Conservation (phyloP, 768 basidiomycete genomes). For the Psilocybe cubensis region DNA sequence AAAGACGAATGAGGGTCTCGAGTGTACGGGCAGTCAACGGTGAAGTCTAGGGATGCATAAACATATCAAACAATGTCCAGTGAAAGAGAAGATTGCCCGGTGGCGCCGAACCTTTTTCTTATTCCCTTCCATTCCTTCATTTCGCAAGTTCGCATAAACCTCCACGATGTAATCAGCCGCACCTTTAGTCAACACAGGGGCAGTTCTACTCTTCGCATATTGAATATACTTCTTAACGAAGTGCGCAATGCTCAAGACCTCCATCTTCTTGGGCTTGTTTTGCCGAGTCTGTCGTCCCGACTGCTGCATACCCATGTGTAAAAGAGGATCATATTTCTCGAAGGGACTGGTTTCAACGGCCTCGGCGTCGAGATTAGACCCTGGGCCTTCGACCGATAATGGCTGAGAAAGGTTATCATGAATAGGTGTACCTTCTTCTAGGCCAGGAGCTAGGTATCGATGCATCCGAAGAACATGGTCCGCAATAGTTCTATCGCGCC, state of each 20-base stretch:
- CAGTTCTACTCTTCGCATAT: conserved; percentile 88
- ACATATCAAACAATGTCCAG: not conserved
- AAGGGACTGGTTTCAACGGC: conserved; percentile 79
- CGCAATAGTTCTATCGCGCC: conserved; percentile 90
- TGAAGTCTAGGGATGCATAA: conserved; percentile 69
- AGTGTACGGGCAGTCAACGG: conserved; percentile 98
- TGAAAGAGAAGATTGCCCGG: conserved; percentile 1
- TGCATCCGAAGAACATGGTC: conserved; percentile 98
- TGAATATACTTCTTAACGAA: conserved; percentile 99
- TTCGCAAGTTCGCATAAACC: conserved; percentile 89
- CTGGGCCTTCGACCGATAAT: conserved; percentile 84
- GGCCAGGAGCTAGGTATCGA: conserved; percentile 92
- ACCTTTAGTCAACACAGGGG: conserved; percentile 87
- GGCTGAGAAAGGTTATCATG: conserved; percentile 89
- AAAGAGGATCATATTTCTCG: conserved; percentile 94
- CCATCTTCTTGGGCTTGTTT: conserved; percentile 65
- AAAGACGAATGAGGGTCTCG: conserved; percentile 96
- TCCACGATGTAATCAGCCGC: conserved; percentile 94
- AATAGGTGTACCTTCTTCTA: conserved; percentile 94
- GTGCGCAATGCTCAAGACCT: conserved; percentile 88
- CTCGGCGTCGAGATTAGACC: conserved; percentile 53
- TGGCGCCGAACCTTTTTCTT: conserved; percentile 70
- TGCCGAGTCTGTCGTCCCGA: conserved; percentile 55
- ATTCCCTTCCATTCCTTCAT: conserved; percentile 90
- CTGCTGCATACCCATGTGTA: conserved; percentile 81